A percentile compares a stretch with the other conserved stretches of the same genome.
Conservation (phyloP, 1,139 yeast genomes). For the Taphrina betulina region DNA sequence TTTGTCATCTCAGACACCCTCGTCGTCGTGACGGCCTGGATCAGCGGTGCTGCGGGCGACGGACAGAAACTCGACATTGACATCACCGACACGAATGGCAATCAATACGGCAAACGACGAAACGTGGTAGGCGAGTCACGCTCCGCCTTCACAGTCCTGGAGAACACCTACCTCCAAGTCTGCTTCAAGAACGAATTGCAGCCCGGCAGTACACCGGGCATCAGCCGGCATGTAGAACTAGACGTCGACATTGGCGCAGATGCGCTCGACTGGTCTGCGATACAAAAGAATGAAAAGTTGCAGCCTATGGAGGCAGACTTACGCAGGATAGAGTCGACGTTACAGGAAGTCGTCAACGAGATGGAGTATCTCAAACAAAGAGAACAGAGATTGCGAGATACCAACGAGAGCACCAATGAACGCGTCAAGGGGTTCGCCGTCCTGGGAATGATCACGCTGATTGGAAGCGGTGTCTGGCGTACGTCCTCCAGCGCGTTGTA, state of each 20-base stretch:
- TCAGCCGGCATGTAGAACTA: constrained; percentile 62
- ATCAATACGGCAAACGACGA: constrained; percentile 46
- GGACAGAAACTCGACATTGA: constrained; percentile 48
- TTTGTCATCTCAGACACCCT: constrained; percentile 79
- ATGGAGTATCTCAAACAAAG: constrained; percentile 78
- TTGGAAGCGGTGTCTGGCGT: constrained; percentile 32
- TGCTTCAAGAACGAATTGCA: constrained; percentile 72
- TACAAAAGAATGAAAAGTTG: constrained; percentile 88
- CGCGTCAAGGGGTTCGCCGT: constrained; percentile 75
- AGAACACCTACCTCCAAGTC: constrained; percentile 81
- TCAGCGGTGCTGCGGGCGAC: constrained; percentile 75
- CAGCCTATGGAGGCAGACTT: constrained; percentile 89
- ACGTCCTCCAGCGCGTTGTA: neutral
- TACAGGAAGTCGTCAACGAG: constrained; percentile 74
- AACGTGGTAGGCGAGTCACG: constrained; percentile 53
- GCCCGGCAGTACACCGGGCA: constrained; percentile 33
- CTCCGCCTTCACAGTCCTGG: constrained; percentile 79
- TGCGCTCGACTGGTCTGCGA: constrained; percentile 96
- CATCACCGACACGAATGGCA: constrained; percentile 58
- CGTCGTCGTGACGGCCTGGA: constrained; percentile 75
- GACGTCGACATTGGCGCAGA: constrained; percentile 95
- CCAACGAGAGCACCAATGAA: constrained; percentile 88
- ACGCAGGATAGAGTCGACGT: constrained; percentile 75
- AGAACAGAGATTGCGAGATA: constrained; percentile 90
- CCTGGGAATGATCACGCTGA: constrained; percentile 23